Conservation (phyloP, 176 grass and related monocot genomes). For the Sorghum bicolor region Sorghum_bicolor_NCBIv3 NC_012878.2:56725001-56725500, state of each 20-base stretch:
- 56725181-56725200: background rate
- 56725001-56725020: background rate
- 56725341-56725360: background rate
- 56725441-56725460: background rate
- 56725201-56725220: background rate
- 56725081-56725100: background rate
- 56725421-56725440: too few relatives aligned
- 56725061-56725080: background rate
- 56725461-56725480: background rate
- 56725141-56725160: background rate
- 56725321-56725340: background rate
- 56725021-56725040: background rate
- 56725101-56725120: background rate
- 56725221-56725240: background rate
- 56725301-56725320: background rate
- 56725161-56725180: background rate
- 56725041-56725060: too few relatives aligned
- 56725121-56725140: background rate
- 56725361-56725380: background rate
- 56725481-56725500: background rate
- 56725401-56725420: too few relatives aligned
- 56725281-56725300: background rate
- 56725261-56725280: background rate
- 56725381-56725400: too few relatives aligned
- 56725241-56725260: background rate